Base-by-base conservation (phyloP, 257 asterid genomes). In the Nemophila menziesii region DNA sequence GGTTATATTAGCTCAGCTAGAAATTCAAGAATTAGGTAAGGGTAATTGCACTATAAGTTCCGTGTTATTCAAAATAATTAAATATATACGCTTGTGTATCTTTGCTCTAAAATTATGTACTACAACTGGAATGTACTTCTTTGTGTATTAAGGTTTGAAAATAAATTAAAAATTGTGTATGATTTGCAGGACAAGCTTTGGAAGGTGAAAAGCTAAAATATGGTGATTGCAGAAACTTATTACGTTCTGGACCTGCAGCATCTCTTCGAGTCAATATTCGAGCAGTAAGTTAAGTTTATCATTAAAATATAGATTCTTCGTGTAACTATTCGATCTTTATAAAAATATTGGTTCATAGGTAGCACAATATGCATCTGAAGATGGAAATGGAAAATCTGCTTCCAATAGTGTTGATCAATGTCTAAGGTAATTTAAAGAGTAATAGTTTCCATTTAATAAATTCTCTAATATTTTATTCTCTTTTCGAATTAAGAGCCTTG, bases 291-390 rank as follows among this genome's bases (percentile, higher is more conserved):
- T 33, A 15, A 57, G 49, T 38, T 51, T 39, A 16, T 47, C 37
- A 20, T 16, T 16, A 21, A 33, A 39, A 11, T n/a, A 39, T 29
- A 29, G 36, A 29, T 29, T 10, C 36, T 29, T 29, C 36, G 12
- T 29, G 36, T 2, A 29, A 29, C 36, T 2, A 7, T 29, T 29
- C 12, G 36, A 13, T 29, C 36, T 29, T 29, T 2, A 29, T 29
- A 2, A 29, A 29, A 2, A 13, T 13, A 29, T 29, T 54, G 23
- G 12, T n/a, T 57, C 55, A 55, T 68, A 89, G 98, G 94, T 89
- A 37, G 96, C 96, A 52, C 79, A 84, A 54, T 89, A 89, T 65
- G 98, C 98, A 52, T 67, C 84, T 62, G 98, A 89, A 41, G 82
- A 63, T 51, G 86, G 85, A 46, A 71, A 89, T 39, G 93, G 87